Conservation (phyloP, 192 early-diverging fungal genomes). For the Coemansia sp. region DNA sequence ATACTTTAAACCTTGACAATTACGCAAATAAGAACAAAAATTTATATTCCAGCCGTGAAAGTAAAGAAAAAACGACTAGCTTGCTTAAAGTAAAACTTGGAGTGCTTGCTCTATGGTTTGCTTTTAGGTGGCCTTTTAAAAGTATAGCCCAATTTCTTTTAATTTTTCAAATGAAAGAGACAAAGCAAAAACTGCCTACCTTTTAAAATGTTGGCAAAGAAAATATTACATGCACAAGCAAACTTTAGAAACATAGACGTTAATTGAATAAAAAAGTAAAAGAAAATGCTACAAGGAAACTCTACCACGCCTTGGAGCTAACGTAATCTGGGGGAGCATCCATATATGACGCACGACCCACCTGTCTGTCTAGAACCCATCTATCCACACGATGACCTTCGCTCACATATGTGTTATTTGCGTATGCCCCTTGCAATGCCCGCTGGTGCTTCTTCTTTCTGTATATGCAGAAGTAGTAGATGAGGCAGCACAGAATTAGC, state of each 20-base stretch:
- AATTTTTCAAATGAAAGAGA: too few relatives aligned
- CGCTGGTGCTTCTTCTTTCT: not conserved
- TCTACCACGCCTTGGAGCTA: not conserved
- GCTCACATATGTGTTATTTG: not conserved
- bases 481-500: not conserved
- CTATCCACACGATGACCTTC: not conserved
- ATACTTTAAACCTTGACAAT: not conserved
- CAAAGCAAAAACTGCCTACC: too few relatives aligned
- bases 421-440: not conserved
- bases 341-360: not conserved
- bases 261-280: not conserved
- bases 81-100: not conserved
- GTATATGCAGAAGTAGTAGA: not conserved
- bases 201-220: too few relatives aligned
- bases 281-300: not conserved
- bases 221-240: not conserved
- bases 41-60: not conserved
- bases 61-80: not conserved
- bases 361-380: not conserved
- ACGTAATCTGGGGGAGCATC: constrained; percentile 5
- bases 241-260: not conserved
- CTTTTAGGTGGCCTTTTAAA: too few relatives aligned
- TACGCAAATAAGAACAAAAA: not conserved
- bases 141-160: too few relatives aligned
- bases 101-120: too few relatives aligned